Evolutionary conservation across 208 protist genomes (phyloP).

Genomic region (Leptomonas seymouri): DNA sequence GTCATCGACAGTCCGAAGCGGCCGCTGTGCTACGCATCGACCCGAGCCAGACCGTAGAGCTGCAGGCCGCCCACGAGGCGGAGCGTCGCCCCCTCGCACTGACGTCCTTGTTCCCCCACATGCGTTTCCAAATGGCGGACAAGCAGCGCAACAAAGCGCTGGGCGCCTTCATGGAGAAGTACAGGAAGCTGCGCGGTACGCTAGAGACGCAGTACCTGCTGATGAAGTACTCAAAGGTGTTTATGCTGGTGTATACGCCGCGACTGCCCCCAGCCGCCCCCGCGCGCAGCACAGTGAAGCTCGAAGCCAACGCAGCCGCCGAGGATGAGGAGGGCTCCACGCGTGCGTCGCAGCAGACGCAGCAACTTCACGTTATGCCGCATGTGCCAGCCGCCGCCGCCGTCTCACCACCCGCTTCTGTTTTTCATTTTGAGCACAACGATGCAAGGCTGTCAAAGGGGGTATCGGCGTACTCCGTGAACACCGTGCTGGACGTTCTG

Average conservation of each 20-base stretch:
- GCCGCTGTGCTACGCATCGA: slow-evolving; percentile 34
- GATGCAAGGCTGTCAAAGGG: slow-evolving; percentile 46
- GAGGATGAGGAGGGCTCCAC: slow-evolving; percentile 1
- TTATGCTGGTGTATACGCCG: slow-evolving; percentile 51
- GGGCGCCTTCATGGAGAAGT: slow-evolving; percentile 32
- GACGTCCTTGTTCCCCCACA: slow-evolving; percentile 40
- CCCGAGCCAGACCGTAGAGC: slow-evolving; percentile 43
- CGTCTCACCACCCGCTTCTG: neutral
- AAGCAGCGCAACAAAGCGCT: slow-evolving; percentile 23
- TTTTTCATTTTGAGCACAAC: slow-evolving; percentile 7
- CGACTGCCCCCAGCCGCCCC: neutral
- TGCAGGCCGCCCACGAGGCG: slow-evolving; percentile 65
- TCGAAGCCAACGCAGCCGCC: neutral
- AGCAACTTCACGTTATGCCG: neutral
- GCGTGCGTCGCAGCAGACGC: neutral
- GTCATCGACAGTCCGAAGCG: slow-evolving; percentile 10
- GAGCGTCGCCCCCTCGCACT: slow-evolving; percentile 55
- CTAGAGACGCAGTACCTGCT: slow-evolving; percentile 38
- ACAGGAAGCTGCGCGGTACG: slow-evolving; percentile 43
- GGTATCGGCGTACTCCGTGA: slow-evolving; percentile 55
- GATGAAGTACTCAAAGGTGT: slow-evolving; percentile 34
- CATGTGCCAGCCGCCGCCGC: neutral
- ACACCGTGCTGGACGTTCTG: slow-evolving; percentile 59
- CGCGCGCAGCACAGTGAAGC: neutral
- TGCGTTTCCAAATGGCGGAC: slow-evolving; percentile 33